Evolutionary conservation across 192 early-diverging fungal genomes (phyloP), one percentile per base, ranked within the genome.

Genomic region (Geranomyces variabilis): DNA sequence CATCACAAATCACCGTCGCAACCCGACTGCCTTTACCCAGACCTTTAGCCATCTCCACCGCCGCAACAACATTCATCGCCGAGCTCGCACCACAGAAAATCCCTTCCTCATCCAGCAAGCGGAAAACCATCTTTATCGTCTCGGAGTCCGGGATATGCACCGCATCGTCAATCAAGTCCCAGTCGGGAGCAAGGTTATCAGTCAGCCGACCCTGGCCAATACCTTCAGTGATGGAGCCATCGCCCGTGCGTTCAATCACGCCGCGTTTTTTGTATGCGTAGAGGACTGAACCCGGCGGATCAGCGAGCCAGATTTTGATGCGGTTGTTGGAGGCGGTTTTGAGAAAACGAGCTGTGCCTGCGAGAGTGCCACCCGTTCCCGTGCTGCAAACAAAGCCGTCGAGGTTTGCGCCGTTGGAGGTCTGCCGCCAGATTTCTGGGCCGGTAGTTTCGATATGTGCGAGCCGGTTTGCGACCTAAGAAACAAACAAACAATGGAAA

Each of bases 191-290:
- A 63, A 98, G 84, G 80, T 98, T 98, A 28, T 90, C 89, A 8
- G 96, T 98, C 33, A 98, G 83, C 53, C 96, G 90, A 36, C 94
- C 96, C 80, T 96, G 95, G 34, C 96, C 96, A 69, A 98, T 98
- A 0, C 93, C 96, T 72, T 98, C 96, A 13, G 94, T 95, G 55
- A 96, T 96, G 13, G 95, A 96, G 24, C 85, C 67, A 41, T 21
- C 69, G 17, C 96, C 96, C 3, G 80, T 80, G 10, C 94, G 88
- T 31, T 91, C 87, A 13, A 88, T 76, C 22, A 90, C 66, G 3
- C 86, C 85, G 17, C 81, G 89, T 69, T 89, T 89, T 56, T 96
- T 82, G 68, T 92, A 93, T 61, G 84, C 87, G 77, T 92, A 92
- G 51, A 98, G 82, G n/a, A 95, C 90, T n/a, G 91, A 93, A 21